Conservation (phyloP, 345 rosid species). For the Acer yangbiense region DNA sequence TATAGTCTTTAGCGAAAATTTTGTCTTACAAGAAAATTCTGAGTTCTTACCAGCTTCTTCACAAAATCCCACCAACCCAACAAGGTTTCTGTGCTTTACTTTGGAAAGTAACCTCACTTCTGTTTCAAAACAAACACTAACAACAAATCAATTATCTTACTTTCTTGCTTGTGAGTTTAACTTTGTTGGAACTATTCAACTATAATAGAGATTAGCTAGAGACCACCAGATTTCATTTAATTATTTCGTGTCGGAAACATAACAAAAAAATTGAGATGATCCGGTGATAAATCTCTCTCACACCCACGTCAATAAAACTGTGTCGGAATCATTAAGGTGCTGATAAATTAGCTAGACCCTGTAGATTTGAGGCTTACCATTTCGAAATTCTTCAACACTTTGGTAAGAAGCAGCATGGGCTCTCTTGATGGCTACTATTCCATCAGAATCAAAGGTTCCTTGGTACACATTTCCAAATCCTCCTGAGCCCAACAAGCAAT, state of each 20-base stretch:
- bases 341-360: not conserved
- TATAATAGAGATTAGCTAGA: no score
- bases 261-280: no score
- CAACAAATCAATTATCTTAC: constrained; percentile 8
- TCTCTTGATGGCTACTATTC: constrained; percentile 57
- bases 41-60: constrained; percentile 49
- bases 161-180: not conserved
- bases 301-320: no score
- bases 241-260: no score
- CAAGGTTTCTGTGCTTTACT: constrained; percentile 58
- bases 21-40: not conserved
- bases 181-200: no score
- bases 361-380: constrained; percentile 38
- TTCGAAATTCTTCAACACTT: constrained; percentile 56
- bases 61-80: constrained; percentile 60
- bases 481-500: constrained; percentile 56
- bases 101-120: constrained; percentile 56
- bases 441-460: constrained; percentile 45
- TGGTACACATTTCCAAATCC: constrained; percentile 58
- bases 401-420: constrained; percentile 53
- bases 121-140: constrained; percentile 39
- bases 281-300: no score
- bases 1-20: no score
- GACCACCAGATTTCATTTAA: no score
- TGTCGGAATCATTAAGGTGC: no score